Evolutionary conservation across 768 basidiomycete species (phyloP), one percentile per base, ranked within the genome.

Genomic region (Hemileccinum rubropunctum): DNA sequence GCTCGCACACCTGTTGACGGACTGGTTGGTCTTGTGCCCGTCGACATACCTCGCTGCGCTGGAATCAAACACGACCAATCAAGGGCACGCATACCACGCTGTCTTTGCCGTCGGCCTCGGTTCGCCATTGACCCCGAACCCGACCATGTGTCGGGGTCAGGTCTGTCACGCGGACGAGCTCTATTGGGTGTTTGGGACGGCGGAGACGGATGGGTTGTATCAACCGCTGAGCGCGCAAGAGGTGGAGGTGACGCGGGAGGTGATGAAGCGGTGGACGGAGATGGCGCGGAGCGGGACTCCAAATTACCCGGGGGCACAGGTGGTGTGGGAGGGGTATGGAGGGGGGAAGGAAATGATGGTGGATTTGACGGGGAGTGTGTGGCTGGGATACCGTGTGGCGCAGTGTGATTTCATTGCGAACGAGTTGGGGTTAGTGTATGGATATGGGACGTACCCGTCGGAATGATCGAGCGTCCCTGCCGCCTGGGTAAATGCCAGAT

Each of bases 81-180:
- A 48, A 0, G 42, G 47, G 21, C 54, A 55, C 20, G 41, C 37
- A 1, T 59, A 62, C 37, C 51, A 57, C 14, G 49, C 34, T n/a
- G 2, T 47, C 15, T 60, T 60, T n/a, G 41, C 42, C 4, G 34
- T 40, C 3, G 48, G 56, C 11, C 48, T 54, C 7, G 52, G 47
- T 3, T 47, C 38, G 2, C 53, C 59, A 7, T 44, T 62, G 32
- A 62, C 46, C 6, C 44, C 52, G 1, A 62, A 50, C 26, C 58
- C 48, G 3, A 3, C 0, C 4, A 55, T 48, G 20, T 62, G 59
- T 38, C 45, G 14, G 0, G 50, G 50, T n/a, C 60, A 30, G 1
- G 57, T 54, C 6, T 59, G 61, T 21, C 61, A 57, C 6, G 48
- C 55, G 0, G 61, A 62, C 27, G 55, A 62, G 13, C 52, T 62